Base-by-base conservation (phyloP, 495 filamentous ascomycete genomes). In the Lasiosphaeris hirsuta region DNA sequence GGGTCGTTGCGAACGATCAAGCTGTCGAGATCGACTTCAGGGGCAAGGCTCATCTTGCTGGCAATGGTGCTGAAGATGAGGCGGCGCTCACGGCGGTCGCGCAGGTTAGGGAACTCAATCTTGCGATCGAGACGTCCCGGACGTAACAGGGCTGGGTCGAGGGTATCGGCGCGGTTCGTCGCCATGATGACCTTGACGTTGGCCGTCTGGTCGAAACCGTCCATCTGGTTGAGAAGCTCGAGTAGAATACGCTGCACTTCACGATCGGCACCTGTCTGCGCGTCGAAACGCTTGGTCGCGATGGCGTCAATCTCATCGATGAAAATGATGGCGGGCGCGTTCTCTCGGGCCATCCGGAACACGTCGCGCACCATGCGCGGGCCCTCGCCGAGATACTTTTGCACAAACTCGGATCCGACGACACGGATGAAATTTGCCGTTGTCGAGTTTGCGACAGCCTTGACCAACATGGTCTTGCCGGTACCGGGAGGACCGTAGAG, bases 151-250 rank as follows among this genome's bases (percentile, higher is more conserved):
- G 94, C 94, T 4, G 94, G 94, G 68, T 98, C 94, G 49, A 98
- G 80, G 11, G 95, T 98, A 67, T 98, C 94, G 47, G 94, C 95
- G 63, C 94, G 86, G 77, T 98, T 98, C 60, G 94, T 98, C 55
- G 94, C 94, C 94, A 98, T 98, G 78, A 98, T 97, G 67, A 98
- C 94, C 75, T 98, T 98, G 71, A 98, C 95, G 69, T 97, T 97
- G 74, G 90, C 88, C 2, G 91, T 93, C 72, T 97, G 94, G 71
- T 98, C 94, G 76, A 98, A 98, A 59, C 94, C 94, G 73, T 98
- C 94, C 94, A 98, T 97, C 75, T 98, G 94, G 76, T 98, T 98
- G 56, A 98, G 85, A 58, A 98, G 79, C 71, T 98, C 94, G 54
- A 98, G 84, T 56, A 98, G 76, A 66, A 97, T 98, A 78, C 94